phyloP scores from a whole-genome alignment of 2,329 filamentous ascomycete species.

The Pseudonectria foliicola region DNA sequence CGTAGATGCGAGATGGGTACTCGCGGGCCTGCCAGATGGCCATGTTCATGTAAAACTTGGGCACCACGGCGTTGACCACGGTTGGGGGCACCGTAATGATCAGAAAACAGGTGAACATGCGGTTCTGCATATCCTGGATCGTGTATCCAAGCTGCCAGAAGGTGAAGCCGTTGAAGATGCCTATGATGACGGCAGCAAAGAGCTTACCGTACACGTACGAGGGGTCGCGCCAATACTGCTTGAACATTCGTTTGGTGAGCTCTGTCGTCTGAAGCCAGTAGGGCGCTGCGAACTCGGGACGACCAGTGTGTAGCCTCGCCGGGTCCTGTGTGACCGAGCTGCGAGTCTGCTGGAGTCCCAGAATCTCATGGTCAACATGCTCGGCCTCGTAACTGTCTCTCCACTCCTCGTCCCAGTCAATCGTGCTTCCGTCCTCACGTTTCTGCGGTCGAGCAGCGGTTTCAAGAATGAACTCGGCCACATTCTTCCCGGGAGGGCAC shows the following conservation, averaged over 20 bases:
- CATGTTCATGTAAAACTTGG: conserved; percentile 72
- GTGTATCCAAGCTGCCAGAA: conserved; percentile 63
- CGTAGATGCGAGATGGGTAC: conserved; percentile 67
- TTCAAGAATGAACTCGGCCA: conserved; percentile 44
- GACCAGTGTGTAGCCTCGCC: conserved; percentile 3
- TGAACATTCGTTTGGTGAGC: conserved; percentile 64
- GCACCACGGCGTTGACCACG: conserved; percentile 64
- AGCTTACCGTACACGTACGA: conserved; percentile 72
- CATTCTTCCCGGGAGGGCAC: conserved; percentile 51
- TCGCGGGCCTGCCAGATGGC: conserved; percentile 68
- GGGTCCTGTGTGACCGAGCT: conserved; percentile 3
- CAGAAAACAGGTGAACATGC: conserved; percentile 67
- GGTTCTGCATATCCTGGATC: conserved; percentile 64
- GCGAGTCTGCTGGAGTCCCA: conserved; percentile 41
- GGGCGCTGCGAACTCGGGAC: conserved; percentile 59
- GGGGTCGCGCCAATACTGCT: conserved; percentile 68
- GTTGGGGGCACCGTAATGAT: conserved; percentile 58
- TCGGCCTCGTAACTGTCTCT: conserved; percentile 54
- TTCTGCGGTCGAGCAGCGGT: conserved; percentile 31
- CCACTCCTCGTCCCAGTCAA: conserved; percentile 76
- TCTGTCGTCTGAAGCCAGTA: conserved; percentile 54
- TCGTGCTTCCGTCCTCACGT: conserved; percentile 28
- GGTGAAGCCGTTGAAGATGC: conserved; percentile 74
- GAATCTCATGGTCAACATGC: conserved; percentile 56
- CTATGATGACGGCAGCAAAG: conserved; percentile 63